Base-by-base conservation (phyloP, 768 basidiomycete genomes). In the Crucibulum laeve region DNA sequence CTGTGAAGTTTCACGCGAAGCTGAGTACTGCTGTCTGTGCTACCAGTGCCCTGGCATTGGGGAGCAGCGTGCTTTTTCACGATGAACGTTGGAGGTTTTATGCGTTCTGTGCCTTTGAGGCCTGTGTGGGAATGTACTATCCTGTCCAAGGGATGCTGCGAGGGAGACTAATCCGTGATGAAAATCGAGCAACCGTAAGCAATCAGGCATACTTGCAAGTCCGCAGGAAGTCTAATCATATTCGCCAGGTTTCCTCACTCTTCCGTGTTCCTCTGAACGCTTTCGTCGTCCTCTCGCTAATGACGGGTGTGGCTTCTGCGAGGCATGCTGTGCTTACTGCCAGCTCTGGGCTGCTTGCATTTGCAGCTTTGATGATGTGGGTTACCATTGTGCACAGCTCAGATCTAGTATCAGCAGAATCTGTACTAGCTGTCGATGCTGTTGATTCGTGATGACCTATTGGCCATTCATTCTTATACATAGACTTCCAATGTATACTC, bases 61-160 rank as follows among this genome's bases (percentile, higher is more conserved):
- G 76, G 0, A 45, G 65, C 14, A 76, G 76, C 53, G 67, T 81
- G 23, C 54, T 60, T 8, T 71, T 68, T 5, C 46, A 51, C 10
- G 63, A 62, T 45, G 77, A 80, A 45, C 67, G 69, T 25, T 47
- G 69, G 15, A 74, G 84, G 3, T 87, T 87, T 53, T 85, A 76
- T 75, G 76, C 82, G 11, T 88, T 88, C 53, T 87, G 86, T 51
- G 63, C 73, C 11, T 88, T 87, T 48, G 85, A 88, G 58, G 82
- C 76, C 13, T 87, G 82, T 55, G 86, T 87, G 5, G 85, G 85
- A 36, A 76, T 84, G 78, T 87, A 87, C 54, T 87, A 87, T 53
- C 85, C 85, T 18, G 76, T 86, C 23, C 85, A 87, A 45, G 85
- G 85, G 22, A 87, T 84, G 73, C 62, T 87, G 17, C 72, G 82